phyloP scores from a whole-genome alignment of 441 rosid genomes.

The Omphalea diandra region DNA sequence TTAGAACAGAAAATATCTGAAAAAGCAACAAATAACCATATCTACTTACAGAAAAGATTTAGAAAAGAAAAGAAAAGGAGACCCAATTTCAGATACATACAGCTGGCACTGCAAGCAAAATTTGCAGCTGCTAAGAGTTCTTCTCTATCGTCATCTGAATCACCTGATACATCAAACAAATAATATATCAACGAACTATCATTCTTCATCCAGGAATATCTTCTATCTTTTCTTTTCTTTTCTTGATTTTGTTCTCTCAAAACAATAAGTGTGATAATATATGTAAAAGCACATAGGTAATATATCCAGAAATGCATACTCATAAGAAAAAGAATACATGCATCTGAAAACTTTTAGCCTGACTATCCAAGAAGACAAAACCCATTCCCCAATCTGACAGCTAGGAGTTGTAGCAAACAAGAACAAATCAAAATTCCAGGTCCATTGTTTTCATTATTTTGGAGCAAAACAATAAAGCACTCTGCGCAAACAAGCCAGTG shows the following conservation, averaged over 20 bases:
- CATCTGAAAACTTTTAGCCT: not conserved
- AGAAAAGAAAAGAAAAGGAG: conserved; percentile 11
- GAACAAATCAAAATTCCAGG: not conserved
- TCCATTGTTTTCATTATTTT: not conserved
- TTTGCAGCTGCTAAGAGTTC: conserved; percentile 59
- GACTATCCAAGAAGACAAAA: not conserved
- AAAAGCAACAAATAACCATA: conserved; percentile 18
- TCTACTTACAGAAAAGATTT: not conserved
- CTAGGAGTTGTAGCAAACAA: not conserved
- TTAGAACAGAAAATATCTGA: conserved; percentile 50
- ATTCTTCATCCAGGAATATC: conserved; percentile 6
- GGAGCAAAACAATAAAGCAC: not conserved
- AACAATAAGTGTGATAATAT: not conserved
- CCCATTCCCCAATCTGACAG: not conserved
- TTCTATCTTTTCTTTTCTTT: not conserved
- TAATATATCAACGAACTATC: conserved; percentile 13
- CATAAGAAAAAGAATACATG: not conserved
- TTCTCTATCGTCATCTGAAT: conserved; percentile 55
- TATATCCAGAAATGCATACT: not conserved
- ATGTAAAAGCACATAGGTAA: not conserved
- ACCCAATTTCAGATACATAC: conserved; percentile 33
- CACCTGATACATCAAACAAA: conserved; percentile 37
- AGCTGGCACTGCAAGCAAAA: conserved; percentile 45
- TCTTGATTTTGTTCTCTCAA: not conserved
- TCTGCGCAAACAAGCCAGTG: not conserved